Conservation (phyloP, 2,329 filamentous ascomycete genomes). For the Pseudogymnoascus sp. region DNA sequence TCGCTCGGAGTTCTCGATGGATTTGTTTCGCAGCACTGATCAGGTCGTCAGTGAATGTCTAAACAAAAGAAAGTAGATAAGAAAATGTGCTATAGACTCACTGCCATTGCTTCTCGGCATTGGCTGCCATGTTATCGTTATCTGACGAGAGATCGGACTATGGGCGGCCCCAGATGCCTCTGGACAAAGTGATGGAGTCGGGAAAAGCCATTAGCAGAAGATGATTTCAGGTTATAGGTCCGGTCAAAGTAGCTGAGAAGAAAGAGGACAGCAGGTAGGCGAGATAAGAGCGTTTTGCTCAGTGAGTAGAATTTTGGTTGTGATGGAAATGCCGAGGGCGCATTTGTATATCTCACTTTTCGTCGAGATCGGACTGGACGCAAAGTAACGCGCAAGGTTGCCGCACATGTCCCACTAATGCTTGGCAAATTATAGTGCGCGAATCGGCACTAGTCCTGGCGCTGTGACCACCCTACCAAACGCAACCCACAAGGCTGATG, state of each 20-base stretch:
- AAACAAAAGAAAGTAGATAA: background rate
- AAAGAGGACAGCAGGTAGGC: background rate
- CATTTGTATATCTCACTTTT: conserved; percentile 10
- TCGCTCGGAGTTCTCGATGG: conserved; percentile 41
- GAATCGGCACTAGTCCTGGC: background rate
- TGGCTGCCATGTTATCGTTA: conserved; percentile 20
- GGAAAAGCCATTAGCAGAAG: conserved; percentile 6
- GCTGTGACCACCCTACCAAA: background rate
- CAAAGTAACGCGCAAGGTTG: conserved; percentile 9
- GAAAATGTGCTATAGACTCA: conserved; percentile 28
- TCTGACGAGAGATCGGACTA: background rate
- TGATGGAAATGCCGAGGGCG: background rate
- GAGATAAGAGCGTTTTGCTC: background rate
- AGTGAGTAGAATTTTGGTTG: background rate
- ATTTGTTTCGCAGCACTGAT: conserved; percentile 36
- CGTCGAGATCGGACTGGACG: background rate
- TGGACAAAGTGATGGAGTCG: conserved; percentile 8
- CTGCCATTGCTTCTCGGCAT: conserved; percentile 44
- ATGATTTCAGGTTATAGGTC: background rate
- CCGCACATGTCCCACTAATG: conserved; percentile 2
- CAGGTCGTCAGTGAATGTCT: background rate
- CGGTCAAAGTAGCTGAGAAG: background rate
- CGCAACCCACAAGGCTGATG: background rate
- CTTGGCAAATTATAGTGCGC: conserved; percentile 4
- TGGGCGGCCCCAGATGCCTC: conserved; percentile 8